Percentiles rank a stretch among this genome's conserved stretches.
phyloP scores from a whole-genome alignment of 2,329 filamentous ascomycete genomes.

The Endocalyx cinctus region DNA sequence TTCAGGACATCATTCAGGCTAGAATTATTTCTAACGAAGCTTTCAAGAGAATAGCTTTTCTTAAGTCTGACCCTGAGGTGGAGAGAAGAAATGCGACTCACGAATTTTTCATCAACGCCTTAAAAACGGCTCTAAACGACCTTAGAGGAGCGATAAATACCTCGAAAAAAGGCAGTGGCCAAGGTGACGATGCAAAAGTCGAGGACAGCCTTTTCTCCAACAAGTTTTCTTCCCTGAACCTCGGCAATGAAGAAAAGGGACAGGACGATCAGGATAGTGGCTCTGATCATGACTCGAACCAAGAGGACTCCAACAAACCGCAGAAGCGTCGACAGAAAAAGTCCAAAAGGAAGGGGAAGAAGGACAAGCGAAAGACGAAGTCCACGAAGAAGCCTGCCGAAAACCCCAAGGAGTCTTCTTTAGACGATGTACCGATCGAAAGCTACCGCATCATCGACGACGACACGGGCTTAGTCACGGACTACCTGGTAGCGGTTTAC shows the following conservation, averaged over 20 bases:
- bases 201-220: conserved; percentile 27
- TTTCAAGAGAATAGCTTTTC: conserved; percentile 29
- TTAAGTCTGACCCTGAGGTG: conserved; percentile 30
- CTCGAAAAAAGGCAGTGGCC: conserved; percentile 4
- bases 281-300: conserved; percentile 8
- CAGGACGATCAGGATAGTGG: conserved; percentile 12
- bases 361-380: conserved; percentile 20
- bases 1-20: conserved; percentile 35
- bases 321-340: conserved; percentile 12
- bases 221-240: conserved; percentile 20
- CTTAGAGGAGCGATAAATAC: conserved; percentile 29
- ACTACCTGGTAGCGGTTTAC: conserved; percentile 41
- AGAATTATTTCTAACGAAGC: conserved; percentile 20
- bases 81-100: conserved; percentile 35
- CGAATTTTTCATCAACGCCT: conserved; percentile 37
- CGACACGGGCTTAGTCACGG: conserved; percentile 28
- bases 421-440: conserved; percentile 38
- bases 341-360: conserved; percentile 10
- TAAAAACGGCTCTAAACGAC: conserved; percentile 30
- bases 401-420: conserved; percentile 9
- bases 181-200: conserved; percentile 19
- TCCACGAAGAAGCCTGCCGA: conserved; percentile 13
- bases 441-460: conserved; percentile 39
- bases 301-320: conserved; percentile 4
- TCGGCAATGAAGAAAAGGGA: conserved; percentile 14